Conservation (phyloP, 225 moss, liverwort and hornwort species). For the Bryoerythrophyllum caledonicum region DNA sequence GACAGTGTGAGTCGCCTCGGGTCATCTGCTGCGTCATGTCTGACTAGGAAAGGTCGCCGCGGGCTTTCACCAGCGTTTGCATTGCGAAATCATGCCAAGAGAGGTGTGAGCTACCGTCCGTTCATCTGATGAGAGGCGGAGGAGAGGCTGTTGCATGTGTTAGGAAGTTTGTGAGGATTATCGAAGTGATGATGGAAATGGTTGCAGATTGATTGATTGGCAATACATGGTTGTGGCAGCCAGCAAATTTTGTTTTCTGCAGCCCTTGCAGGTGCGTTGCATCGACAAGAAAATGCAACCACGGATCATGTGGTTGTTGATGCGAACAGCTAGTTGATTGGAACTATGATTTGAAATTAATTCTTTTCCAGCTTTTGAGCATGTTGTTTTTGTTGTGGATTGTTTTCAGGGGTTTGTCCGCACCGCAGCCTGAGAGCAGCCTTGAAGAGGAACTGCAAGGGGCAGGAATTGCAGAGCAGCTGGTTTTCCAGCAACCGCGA, state of each 20-base stretch:
- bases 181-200: slow-evolving; percentile 28
- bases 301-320: slow-evolving; percentile 25
- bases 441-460: slow-evolving; percentile 34
- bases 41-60: slow-evolving; percentile 42
- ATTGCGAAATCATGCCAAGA: slow-evolving; percentile 39
- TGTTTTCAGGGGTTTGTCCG: slow-evolving; percentile 35
- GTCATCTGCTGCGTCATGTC: slow-evolving; percentile 35
- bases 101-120: slow-evolving; percentile 49
- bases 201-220: slow-evolving; percentile 31
- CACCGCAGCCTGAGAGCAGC: slow-evolving; percentile 33
- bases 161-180: slow-evolving; percentile 22
- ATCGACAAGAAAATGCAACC: slow-evolving; percentile 28
- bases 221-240: slow-evolving; percentile 39
- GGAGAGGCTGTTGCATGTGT: slow-evolving; percentile 13
- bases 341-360: background rate
- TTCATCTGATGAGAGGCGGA: slow-evolving; percentile 29
- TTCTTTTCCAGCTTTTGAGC: background rate
- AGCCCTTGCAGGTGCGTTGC: slow-evolving; percentile 45
- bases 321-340: background rate
- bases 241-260: slow-evolving; percentile 50
- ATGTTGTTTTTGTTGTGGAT: slow-evolving; percentile 13
- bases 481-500: slow-evolving; percentile 36
- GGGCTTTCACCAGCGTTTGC: slow-evolving; percentile 26
- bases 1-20: slow-evolving; percentile 32
- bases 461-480: slow-evolving; percentile 27